Evolutionary conservation across 1,284 basidiomycete species (phyloP), one percentile per base, ranked within the genome.

Genomic region (Malassezia vespertilionis): DNA sequence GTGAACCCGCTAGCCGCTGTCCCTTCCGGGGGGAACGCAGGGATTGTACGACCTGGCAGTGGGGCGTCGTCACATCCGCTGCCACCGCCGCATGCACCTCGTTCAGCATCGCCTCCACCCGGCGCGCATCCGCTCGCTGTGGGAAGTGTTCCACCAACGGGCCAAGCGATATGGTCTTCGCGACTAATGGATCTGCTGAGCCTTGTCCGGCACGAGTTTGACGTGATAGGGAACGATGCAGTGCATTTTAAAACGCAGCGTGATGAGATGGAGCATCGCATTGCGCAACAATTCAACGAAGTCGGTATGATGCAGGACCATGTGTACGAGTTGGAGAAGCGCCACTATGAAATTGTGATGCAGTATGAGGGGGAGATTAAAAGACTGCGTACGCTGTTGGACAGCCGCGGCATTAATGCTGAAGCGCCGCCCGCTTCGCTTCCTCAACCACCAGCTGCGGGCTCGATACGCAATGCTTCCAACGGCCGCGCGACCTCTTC

Each of bases 261-360:
- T 46, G 89, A 93, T 63, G 89, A 95, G 54, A 85, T 83, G 71
- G 89, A 95, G 72, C 76, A 77, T 14, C 86, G 89, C 76, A 56
- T 64, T 22, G 48, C 60, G 4, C 56, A 60, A 36, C 61, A 64
- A 46, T 46, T 60, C 27, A 58, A 53, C 46, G 61, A 64, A 44
- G 60, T 64, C 40, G 52, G 47, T 40, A 53, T 61, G 46, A 64
- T 64, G 57, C 61, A 63, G 45, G 63, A 83, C 63, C 78, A 80
- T 36, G 76, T 86, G 27, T 83, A 83, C 65, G 83, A 86, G 46
- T 79, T 87, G 44, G 84, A 86, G 63, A 75, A 78, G 14, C 78
- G 80, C 51, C 83, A 86, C 57, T 75, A 76, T 49, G 81, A 82
- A 68, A 78, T 83, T 54, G 77, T 82, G 33, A 76, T 78, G 59